phyloP scores from a whole-genome alignment of 331 rosid genomes.

The Arachis monticola region DNA sequence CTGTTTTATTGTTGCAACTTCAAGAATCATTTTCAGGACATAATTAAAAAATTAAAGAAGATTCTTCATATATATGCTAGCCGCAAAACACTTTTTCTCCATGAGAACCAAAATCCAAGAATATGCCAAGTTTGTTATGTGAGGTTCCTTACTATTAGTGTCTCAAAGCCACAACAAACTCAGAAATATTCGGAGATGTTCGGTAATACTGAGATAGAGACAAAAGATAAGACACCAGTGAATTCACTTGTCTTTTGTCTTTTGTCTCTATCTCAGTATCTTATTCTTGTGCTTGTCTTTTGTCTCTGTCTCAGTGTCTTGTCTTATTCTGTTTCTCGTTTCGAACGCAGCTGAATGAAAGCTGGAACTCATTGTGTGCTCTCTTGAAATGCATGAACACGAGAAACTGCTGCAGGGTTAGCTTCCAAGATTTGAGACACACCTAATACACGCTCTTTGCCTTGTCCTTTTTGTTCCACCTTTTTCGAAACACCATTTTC shows the following conservation, averaged over 20 bases:
- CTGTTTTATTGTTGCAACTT: slow-evolving; percentile 25
- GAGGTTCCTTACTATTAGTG: too few species aligned
- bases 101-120: slow-evolving; percentile 25
- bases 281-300: too few species aligned
- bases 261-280: too few species aligned
- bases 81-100: slow-evolving; percentile 25
- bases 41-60: slow-evolving; percentile 11
- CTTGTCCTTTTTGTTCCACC: slow-evolving; percentile 21
- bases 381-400: slow-evolving; percentile 45
- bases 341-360: too few species aligned
- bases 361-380: slow-evolving; percentile 5
- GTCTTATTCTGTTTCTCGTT: too few species aligned
- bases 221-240: too few species aligned
- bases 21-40: slow-evolving; percentile 30
- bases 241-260: too few species aligned
- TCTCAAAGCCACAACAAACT: too few species aligned
- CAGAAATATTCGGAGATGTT: too few species aligned
- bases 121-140: slow-evolving; percentile 10
- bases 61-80: slow-evolving; percentile 1
- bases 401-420: slow-evolving; percentile 48
- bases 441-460: slow-evolving; percentile 35
- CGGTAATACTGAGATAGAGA: too few species aligned
- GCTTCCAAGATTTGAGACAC: slow-evolving; percentile 53
- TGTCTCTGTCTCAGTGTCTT: too few species aligned
- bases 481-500: slow-evolving; percentile 10